Percentiles rank a stretch among this genome's conserved stretches.
Evolutionary conservation across 306 rosid genomes (phyloP).

Genomic region (Cucumis hystrix): DNA sequence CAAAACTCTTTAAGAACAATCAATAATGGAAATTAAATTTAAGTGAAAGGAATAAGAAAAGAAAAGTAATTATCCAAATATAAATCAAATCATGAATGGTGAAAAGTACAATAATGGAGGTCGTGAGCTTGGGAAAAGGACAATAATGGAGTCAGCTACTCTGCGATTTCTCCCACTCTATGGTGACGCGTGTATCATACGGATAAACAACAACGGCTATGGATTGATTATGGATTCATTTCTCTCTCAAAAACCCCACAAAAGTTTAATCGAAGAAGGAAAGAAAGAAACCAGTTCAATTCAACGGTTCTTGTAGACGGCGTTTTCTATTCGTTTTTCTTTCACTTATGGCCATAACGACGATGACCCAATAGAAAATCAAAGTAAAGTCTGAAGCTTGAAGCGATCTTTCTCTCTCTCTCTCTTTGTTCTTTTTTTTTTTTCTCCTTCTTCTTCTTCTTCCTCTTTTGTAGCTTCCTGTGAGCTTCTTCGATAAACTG

Average conservation of each 20-base stretch:
- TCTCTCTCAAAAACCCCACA: not conserved
- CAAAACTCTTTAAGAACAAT: too few relatives aligned
- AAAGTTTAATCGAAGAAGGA: not conserved
- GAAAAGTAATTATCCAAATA: not conserved
- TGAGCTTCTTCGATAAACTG: conserved; percentile 3
- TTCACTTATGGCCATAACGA: conserved; percentile 9
- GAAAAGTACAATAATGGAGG: conserved; percentile 9
- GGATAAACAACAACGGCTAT: not conserved
- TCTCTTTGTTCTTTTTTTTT: conserved; percentile 1
- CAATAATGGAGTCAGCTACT: conserved; percentile 6
- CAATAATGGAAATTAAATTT: too few relatives aligned
- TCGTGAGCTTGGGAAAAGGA: not conserved
- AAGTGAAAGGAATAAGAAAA: too few relatives aligned
- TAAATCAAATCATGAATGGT: not conserved
- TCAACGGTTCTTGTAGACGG: conserved; percentile 24
- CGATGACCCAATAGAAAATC: conserved; percentile 15
- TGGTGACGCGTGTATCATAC: not conserved
- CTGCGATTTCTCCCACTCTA: not conserved
- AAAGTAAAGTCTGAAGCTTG: not conserved
- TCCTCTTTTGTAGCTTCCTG: conserved; percentile 10
- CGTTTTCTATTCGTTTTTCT: conserved; percentile 7
- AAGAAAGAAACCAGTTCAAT: conserved; percentile 22
- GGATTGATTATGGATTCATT: not conserved
- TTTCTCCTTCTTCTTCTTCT: conserved; percentile 17
- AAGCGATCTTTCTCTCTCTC: conserved; percentile 3